Evolutionary conservation across 306 rosid genomes (phyloP).

Genomic region (Quercus cerris): DNA sequence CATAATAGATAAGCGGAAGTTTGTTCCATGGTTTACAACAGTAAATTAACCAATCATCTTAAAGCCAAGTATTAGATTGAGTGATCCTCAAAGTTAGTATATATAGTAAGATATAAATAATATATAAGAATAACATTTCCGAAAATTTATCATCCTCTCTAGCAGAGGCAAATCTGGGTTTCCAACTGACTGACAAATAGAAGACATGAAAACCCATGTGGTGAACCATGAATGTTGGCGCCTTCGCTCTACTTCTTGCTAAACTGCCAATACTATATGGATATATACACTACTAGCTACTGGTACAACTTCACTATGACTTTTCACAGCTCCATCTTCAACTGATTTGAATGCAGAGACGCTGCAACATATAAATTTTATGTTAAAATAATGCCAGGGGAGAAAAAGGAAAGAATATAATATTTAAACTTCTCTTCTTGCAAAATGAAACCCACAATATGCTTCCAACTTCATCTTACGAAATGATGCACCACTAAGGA

Average conservation of each 20-base stretch:
- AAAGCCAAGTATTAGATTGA: constrained; percentile 45
- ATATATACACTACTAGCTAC: constrained; percentile 70
- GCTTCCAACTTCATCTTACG: not conserved
- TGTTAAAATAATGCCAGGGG: not conserved
- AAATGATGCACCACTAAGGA: not conserved
- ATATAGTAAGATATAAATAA: constrained; percentile 28
- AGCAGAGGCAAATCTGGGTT: constrained; percentile 47
- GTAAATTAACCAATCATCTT: constrained; percentile 48
- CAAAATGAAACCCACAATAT: not conserved
- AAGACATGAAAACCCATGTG: constrained; percentile 45
- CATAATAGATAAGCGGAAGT: constrained; percentile 25
- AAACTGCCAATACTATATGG: constrained; percentile 57
- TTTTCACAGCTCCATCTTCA: constrained; percentile 89
- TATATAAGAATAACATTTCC: constrained; percentile 45
- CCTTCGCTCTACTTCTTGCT: constrained; percentile 47
- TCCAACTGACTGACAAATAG: constrained; percentile 44
- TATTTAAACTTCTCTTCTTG: constrained; percentile 8
- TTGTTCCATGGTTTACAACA: constrained; percentile 52
- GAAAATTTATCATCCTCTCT: constrained; percentile 44
- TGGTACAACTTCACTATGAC: constrained; percentile 28
- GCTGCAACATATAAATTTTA: constrained; percentile 46
- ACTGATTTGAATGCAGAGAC: constrained; percentile 69
- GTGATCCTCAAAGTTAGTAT: constrained; percentile 51
- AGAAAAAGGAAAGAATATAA: not conserved
- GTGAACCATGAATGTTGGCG: constrained; percentile 27